Base-by-base conservation (phyloP, 345 rosid genomes). In the Sonneratia alba region DNA sequence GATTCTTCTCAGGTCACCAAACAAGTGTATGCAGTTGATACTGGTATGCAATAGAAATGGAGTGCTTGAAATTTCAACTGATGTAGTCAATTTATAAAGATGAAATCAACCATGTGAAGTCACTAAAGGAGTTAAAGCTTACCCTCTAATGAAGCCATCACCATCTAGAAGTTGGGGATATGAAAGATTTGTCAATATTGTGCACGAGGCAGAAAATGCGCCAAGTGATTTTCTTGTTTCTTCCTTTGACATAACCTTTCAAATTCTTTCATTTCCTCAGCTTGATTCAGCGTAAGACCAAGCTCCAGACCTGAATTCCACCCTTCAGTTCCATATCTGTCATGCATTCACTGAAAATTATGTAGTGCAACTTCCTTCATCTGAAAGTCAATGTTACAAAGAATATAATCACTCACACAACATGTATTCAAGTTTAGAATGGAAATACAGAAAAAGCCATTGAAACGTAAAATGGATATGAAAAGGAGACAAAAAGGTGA, bases 311-410 rank as follows among this genome's bases (percentile, higher is more conserved):
- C 97, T 49, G 95, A 88, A 62, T 62, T 76, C 81, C 91, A 51
- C 55, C 97, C 99, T 84, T 92, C 99, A 95, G 91, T 87, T 27
- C 97, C 99, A 78, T 96, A 92, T 55, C 92, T 83, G 55, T 92
- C 97, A 84, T 96, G 92, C 64, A 91, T 86, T 42, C 96, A 82
- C 76, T 91, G 93, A 76, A 96, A 96, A 79, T 92, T 96, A 78
- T 77, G 83, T 0, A 91, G 89, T 34, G 98, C 98, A 6, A 78
- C 88, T 73, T 92, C 96, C 80, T 96, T 92, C 97, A 90, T 89
- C 97, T 92, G 79, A 79, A 77, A 42, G 57, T 19, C 43, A 37
- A 42, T 18, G 22, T n/a, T 4, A 62, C 21, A 55, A 36, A 40
- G 14, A 13, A 66, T 32, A 21, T 9, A 67, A 7, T 36, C 36